Evolutionary conservation across 2,329 filamentous ascomycete genomes (phyloP).

Genomic region (Coniochaeta sp.): DNA sequence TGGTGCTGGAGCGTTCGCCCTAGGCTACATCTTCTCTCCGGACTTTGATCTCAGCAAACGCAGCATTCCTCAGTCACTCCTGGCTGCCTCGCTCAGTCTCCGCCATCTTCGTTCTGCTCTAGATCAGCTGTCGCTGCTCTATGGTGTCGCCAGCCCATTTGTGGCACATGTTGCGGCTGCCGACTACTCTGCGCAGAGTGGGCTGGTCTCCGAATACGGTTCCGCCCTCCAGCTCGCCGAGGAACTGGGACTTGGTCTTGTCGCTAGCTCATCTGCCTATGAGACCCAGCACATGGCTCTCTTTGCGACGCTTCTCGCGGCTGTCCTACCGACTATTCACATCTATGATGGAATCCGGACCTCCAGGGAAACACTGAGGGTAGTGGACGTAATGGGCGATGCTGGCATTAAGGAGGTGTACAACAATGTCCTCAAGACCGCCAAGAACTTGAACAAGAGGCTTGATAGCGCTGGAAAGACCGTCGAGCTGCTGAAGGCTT

Average conservation of each 20-base stretch:
- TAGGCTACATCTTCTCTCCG: slow-evolving; percentile 96
- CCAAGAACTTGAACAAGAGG: slow-evolving; percentile 56
- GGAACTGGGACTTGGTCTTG: slow-evolving; percentile 79
- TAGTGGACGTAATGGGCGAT: slow-evolving; percentile 64
- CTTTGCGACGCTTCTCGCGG: slow-evolving; percentile 64
- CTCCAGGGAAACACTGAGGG: slow-evolving; percentile 62
- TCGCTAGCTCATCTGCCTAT: slow-evolving; percentile 78
- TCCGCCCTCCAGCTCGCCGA: slow-evolving; percentile 74
- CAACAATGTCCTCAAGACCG: slow-evolving; percentile 52
- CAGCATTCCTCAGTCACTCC: slow-evolving; percentile 81
- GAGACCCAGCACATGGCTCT: slow-evolving; percentile 89
- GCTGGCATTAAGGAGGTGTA: slow-evolving; percentile 57
- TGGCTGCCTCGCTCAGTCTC: slow-evolving; percentile 79
- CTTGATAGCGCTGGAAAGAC: slow-evolving; percentile 66
- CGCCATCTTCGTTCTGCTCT: slow-evolving; percentile 73
- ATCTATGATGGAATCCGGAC: slow-evolving; percentile 72
- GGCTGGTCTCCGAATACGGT: slow-evolving; percentile 81
- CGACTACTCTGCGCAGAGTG: slow-evolving; percentile 65
- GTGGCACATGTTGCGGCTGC: slow-evolving; percentile 87
- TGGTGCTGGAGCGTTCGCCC: slow-evolving; percentile 82
- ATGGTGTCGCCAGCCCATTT: slow-evolving; percentile 86
- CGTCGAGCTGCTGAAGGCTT: slow-evolving; percentile 58
- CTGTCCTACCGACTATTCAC: slow-evolving; percentile 68
- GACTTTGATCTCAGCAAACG: slow-evolving; percentile 92
- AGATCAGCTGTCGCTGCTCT: slow-evolving; percentile 86